A percentile compares a stretch with the other conserved stretches of the same genome.
These are phyloP conservation scores for Russula olivacea DNA, from an alignment of 768 basidiomycete species.

Conservation along the genomic window DNA sequence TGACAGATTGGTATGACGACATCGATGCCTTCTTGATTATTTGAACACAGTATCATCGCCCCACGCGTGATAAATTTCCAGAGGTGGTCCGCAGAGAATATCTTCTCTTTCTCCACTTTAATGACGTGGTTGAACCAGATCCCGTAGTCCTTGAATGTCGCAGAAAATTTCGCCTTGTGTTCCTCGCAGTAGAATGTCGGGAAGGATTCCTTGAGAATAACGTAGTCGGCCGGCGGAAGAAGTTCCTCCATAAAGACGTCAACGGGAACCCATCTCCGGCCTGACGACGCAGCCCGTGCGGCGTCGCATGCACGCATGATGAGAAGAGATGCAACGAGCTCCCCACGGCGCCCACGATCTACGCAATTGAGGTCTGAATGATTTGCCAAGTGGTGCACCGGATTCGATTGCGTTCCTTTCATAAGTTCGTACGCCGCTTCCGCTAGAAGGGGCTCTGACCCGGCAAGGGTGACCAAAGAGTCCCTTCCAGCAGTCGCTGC, in stretches of 20 bases:
- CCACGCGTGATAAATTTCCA: too few relatives aligned
- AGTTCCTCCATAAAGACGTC: background rate
- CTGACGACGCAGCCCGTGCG: background rate
- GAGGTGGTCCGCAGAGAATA: too few relatives aligned
- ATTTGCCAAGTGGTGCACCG: background rate
- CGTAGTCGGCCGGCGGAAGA: background rate
- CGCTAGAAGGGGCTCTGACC: background rate
- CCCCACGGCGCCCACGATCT: background rate
- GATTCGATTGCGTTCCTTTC: too few relatives aligned
- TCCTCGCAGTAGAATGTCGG: background rate
- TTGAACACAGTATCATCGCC: too few relatives aligned
- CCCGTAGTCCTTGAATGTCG: background rate
- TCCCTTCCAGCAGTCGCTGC: background rate
- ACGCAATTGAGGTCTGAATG: background rate
- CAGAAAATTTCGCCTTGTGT: background rate
- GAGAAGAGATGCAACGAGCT: background rate
- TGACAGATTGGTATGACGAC: background rate
- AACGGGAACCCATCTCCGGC: background rate
- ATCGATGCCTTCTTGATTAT: too few relatives aligned
- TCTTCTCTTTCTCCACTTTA: background rate
- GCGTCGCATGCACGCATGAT: background rate
- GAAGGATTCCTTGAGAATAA: background rate
- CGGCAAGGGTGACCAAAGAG: background rate
- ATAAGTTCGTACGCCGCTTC: background rate
- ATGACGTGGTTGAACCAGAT: slow-evolving; percentile 6